Conservation (phyloP, 768 basidiomycete genomes). For the Leccinum uliginosum region DNA sequence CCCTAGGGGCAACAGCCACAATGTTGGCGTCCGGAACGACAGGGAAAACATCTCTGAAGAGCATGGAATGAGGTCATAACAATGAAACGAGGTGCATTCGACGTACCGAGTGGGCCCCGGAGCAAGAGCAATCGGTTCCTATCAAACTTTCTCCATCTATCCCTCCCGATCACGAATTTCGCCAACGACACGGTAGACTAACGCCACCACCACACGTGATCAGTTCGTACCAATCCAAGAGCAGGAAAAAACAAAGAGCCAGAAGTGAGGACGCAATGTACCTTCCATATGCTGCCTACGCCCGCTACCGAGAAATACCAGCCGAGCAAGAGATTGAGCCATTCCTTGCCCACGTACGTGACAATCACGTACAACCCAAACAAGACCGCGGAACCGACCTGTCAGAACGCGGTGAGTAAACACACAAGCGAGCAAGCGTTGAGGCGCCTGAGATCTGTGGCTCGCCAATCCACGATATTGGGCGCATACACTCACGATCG, state of each 20-base stretch:
- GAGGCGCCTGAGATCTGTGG: not conserved
- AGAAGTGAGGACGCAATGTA: not conserved
- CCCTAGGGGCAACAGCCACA: slow-evolving; percentile 55
- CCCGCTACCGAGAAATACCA: slow-evolving; percentile 71
- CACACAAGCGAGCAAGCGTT: not conserved
- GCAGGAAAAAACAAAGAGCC: not conserved
- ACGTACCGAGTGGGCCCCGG: slow-evolving; percentile 44
- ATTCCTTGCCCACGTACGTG: slow-evolving; percentile 71
- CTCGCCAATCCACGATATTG: not conserved
- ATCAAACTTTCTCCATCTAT: slow-evolving; percentile 57
- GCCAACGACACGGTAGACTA: slow-evolving; percentile 52
- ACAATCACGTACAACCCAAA: slow-evolving; percentile 67
- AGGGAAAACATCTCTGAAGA: slow-evolving; percentile 34
- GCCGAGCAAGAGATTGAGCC: slow-evolving; percentile 78
- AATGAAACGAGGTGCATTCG: slow-evolving; percentile 1
- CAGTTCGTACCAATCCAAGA: not conserved
- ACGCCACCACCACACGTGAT: not conserved
- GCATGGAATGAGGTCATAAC: slow-evolving; percentile 6
- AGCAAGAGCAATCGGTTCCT: slow-evolving; percentile 40
- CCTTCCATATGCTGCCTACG: slow-evolving; percentile 67
- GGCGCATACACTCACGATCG: slow-evolving; percentile 48
- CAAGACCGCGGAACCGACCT: slow-evolving; percentile 70
- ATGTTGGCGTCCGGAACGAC: slow-evolving; percentile 55
- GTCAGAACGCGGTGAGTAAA: not conserved
- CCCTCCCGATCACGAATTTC: slow-evolving; percentile 44